phyloP scores from a whole-genome alignment of 2,329 filamentous ascomycete genomes.

The Hortaea sp. region DNA sequence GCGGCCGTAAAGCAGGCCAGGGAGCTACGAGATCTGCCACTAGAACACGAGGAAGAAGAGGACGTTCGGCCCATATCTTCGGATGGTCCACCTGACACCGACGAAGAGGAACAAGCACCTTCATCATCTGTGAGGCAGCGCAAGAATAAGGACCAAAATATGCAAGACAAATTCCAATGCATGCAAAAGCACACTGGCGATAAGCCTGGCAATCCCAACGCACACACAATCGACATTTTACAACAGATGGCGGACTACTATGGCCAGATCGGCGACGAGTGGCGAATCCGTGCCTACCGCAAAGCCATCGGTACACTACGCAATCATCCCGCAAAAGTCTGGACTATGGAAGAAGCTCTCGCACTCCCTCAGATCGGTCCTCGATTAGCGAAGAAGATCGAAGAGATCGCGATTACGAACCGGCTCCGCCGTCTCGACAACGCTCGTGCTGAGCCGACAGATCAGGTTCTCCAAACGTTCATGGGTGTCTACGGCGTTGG shows the following conservation, averaged over 20 bases:
- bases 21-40: slow-evolving; percentile 46
- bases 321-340: slow-evolving; percentile 53
- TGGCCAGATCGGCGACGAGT: slow-evolving; percentile 61
- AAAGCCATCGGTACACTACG: slow-evolving; percentile 65
- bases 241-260: slow-evolving; percentile 75
- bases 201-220: slow-evolving; percentile 55
- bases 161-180: slow-evolving; percentile 43
- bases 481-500: slow-evolving; percentile 73
- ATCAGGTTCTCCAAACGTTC: slow-evolving; percentile 58
- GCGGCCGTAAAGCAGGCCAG: slow-evolving; percentile 54
- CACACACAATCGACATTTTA: slow-evolving; percentile 63
- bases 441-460: slow-evolving; percentile 55
- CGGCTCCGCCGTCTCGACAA: slow-evolving; percentile 62
- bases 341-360: slow-evolving; percentile 59
- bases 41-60: slow-evolving; percentile 32
- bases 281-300: slow-evolving; percentile 66
- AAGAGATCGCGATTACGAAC: slow-evolving; percentile 73
- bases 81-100: slow-evolving; percentile 9
- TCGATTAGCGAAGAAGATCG: slow-evolving; percentile 72
- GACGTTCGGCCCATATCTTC: slow-evolving; percentile 18
- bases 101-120: slow-evolving; percentile 5
- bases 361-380: slow-evolving; percentile 58
- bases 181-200: slow-evolving; percentile 47
- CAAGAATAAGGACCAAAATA: slow-evolving; percentile 11
- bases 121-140: slow-evolving; percentile 10